These are phyloP conservation scores for Alternaria sp. DNA, from an alignment of 2,329 filamentous ascomycete species.

Conservation along the genomic window DNA sequence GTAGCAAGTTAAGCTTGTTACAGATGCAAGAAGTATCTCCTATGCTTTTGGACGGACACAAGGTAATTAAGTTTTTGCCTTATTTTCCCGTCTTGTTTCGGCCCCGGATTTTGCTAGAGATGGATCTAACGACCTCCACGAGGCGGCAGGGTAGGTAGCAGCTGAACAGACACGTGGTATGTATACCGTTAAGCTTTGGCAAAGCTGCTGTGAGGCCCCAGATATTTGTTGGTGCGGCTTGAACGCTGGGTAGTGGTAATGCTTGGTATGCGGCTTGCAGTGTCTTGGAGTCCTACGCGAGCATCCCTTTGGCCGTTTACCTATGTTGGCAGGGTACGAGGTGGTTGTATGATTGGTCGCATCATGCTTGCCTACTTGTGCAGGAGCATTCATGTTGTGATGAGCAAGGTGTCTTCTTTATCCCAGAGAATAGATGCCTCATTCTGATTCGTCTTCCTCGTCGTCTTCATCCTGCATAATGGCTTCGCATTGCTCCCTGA, in stretches of 20 bases:
- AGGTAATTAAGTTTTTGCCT: too few relatives aligned
- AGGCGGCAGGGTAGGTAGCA: neutral
- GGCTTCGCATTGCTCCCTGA: constrained; percentile 50
- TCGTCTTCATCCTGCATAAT: constrained; percentile 42
- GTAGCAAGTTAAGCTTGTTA: neutral
- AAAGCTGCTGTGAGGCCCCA: neutral
- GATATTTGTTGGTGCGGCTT: too few relatives aligned
- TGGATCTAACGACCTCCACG: too few relatives aligned
- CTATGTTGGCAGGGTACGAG: neutral
- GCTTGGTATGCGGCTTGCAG: neutral
- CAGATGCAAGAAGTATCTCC: neutral
- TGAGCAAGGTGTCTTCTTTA: neutral
- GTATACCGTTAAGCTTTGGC: neutral
- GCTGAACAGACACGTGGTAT: neutral
- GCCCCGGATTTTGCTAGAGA: too few relatives aligned
- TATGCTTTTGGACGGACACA: neutral
- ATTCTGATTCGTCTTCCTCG: constrained; percentile 34
- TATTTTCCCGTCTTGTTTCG: too few relatives aligned
- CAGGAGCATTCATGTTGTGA: neutral
- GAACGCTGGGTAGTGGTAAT: too few relatives aligned
- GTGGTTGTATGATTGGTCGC: neutral
- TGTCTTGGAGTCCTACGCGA: neutral
- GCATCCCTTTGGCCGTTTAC: neutral
- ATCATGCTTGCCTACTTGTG: neutral
- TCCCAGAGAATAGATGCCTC: constrained; percentile 1